Conservation (phyloP, 139 green algal genomes). For the Chlamydomonas sphaeroides region DNA sequence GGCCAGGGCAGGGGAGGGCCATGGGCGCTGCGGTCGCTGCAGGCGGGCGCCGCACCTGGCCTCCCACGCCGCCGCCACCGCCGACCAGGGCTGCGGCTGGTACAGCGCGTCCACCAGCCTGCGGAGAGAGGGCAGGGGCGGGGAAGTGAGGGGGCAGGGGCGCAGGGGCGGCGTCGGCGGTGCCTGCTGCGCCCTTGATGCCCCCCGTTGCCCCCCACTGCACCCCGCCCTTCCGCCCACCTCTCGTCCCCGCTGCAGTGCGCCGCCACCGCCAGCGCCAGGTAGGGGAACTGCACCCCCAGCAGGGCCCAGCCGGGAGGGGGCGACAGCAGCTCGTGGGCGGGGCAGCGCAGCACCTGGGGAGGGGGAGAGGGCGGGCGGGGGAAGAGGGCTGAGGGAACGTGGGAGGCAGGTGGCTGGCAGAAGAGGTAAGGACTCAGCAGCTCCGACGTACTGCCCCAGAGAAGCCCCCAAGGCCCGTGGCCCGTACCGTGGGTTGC, state of each 20-base stretch:
- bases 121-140: background rate
- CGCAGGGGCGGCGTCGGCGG: too few species aligned
- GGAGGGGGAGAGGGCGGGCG: background rate
- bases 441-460: too few species aligned
- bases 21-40: too few species aligned
- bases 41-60: constrained; percentile 16
- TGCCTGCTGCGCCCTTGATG: too few species aligned
- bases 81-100: constrained; percentile 22
- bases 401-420: too few species aligned
- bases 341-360: constrained; percentile 17
- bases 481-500: background rate
- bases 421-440: too few species aligned
- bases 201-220: background rate
- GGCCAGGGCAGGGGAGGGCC: too few species aligned
- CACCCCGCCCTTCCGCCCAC: background rate
- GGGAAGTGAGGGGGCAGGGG: background rate
- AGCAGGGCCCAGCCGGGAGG: background rate
- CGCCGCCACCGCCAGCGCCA: constrained; percentile 16
- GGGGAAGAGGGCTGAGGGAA: background rate
- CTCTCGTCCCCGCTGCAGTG: constrained; percentile 30
- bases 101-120: constrained; percentile 34
- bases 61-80: constrained; percentile 15
- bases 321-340: constrained; percentile 18
- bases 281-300: constrained; percentile 15
- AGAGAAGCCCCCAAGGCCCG: background rate